These are phyloP conservation scores for Penicillium riverlandense DNA, from an alignment of 495 filamentous ascomycete species.

Conservation along the genomic window DNA sequence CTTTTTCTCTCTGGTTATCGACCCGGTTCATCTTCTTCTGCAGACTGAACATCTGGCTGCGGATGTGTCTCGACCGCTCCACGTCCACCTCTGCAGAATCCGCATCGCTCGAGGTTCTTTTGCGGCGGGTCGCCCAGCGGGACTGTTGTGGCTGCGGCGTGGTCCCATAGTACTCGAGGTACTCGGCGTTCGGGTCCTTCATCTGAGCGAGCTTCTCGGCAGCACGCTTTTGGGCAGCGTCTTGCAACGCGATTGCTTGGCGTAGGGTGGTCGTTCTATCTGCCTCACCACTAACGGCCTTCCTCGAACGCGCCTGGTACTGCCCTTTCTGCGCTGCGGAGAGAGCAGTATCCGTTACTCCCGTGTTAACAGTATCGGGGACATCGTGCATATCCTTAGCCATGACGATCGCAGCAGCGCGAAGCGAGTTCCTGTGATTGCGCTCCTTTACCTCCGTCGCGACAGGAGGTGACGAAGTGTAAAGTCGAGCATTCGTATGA, in stretches of 20 bases:
- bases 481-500: conserved; percentile 54
- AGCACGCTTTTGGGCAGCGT: conserved; percentile 76
- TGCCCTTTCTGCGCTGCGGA: conserved; percentile 34
- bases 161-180: conserved; percentile 69
- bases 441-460: conserved; percentile 65
- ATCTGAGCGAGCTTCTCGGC: conserved; percentile 75
- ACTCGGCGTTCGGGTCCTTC: conserved; percentile 60
- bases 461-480: conserved; percentile 67
- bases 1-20: conserved; percentile 66
- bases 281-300: conserved; percentile 15
- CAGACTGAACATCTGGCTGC: conserved; percentile 73
- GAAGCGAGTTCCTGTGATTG: conserved; percentile 60
- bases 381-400: conserved; percentile 74
- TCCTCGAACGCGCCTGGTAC: conserved; percentile 28
- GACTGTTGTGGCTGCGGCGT: conserved; percentile 37
- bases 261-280: conserved; percentile 22
- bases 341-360: conserved; percentile 15
- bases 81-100: conserved; percentile 56
- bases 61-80: conserved; percentile 61
- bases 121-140: conserved; percentile 51
- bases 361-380: conserved; percentile 31
- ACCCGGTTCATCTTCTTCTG: conserved; percentile 59
- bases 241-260: conserved; percentile 61
- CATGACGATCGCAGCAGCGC: conserved; percentile 80
- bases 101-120: conserved; percentile 64